These are phyloP conservation scores for Murraya koenigii DNA, from an alignment of 345 rosid genomes.

Conservation along the genomic window DNA sequence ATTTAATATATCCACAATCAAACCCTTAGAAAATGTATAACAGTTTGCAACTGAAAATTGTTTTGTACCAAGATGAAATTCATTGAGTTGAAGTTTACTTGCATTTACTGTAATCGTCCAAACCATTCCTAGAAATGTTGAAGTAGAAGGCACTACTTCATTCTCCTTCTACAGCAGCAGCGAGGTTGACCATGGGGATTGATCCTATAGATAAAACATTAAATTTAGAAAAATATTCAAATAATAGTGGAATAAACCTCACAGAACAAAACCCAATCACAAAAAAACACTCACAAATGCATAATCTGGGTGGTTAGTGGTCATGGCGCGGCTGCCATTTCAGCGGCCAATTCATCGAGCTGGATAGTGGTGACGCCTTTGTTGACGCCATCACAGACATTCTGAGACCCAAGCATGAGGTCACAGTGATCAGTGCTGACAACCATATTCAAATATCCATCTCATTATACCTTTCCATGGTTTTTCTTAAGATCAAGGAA, in stretches of 20 bases:
- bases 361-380: too few species aligned
- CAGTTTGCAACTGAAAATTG: background rate
- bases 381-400: too few species aligned
- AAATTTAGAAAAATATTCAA: background rate
- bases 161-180: conserved; percentile 44
- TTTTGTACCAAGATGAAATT: background rate
- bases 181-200: conserved; percentile 70
- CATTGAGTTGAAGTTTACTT: background rate
- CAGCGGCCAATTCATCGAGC: too few species aligned
- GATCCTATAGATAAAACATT: conserved; percentile 38
- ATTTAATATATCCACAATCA: background rate
- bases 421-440: too few species aligned
- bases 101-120: conserved; percentile 4
- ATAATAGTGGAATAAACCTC: too few species aligned
- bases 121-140: conserved; percentile 94
- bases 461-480: conserved; percentile 60
- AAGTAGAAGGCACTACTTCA: conserved; percentile 70
- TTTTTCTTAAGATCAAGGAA: conserved; percentile 76
- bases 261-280: too few species aligned
- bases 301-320: too few species aligned
- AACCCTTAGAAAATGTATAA: background rate
- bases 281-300: too few species aligned
- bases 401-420: too few species aligned
- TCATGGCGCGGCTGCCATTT: too few species aligned
- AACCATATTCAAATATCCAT: background rate